Conservation (phyloP, 2,329 filamentous ascomycete genomes). For the Podosphaera fusca region DNA sequence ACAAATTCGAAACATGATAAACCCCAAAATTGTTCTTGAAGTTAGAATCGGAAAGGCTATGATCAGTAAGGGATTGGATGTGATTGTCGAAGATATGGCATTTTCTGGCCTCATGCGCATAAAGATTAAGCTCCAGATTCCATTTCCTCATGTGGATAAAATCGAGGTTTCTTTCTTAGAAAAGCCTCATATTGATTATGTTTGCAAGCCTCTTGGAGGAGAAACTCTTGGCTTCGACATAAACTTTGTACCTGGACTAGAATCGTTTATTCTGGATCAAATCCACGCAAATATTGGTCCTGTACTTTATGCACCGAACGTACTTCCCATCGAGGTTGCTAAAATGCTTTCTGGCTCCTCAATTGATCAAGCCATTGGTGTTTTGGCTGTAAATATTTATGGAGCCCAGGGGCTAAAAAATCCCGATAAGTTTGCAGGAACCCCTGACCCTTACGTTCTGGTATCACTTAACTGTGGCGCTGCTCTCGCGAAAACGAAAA, state of each 20-base stretch:
- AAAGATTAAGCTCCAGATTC: conserved; percentile 90
- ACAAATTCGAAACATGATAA: conserved; percentile 86
- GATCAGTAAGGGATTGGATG: conserved; percentile 88
- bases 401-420: conserved; percentile 87
- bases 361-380: conserved; percentile 87
- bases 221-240: conserved; percentile 95
- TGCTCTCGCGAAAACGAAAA: conserved; percentile 73
- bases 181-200: conserved; percentile 70
- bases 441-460: conserved; percentile 70
- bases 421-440: conserved; percentile 76
- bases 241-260: conserved; percentile 91
- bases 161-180: conserved; percentile 90
- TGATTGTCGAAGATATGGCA: conserved; percentile 95
- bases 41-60: conserved; percentile 88
- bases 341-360: conserved; percentile 92
- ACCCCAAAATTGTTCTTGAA: conserved; percentile 88
- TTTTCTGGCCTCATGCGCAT: conserved; percentile 91
- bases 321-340: conserved; percentile 94
- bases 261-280: conserved; percentile 83
- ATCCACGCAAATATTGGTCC: conserved; percentile 83
- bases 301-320: conserved; percentile 96
- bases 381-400: conserved; percentile 76
- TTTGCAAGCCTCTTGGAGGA: conserved; percentile 90
- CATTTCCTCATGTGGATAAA: conserved; percentile 85
- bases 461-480: conserved; percentile 67